Conservation (phyloP, 306 rosid genomes). For the Canavalia ensiformis region DNA sequence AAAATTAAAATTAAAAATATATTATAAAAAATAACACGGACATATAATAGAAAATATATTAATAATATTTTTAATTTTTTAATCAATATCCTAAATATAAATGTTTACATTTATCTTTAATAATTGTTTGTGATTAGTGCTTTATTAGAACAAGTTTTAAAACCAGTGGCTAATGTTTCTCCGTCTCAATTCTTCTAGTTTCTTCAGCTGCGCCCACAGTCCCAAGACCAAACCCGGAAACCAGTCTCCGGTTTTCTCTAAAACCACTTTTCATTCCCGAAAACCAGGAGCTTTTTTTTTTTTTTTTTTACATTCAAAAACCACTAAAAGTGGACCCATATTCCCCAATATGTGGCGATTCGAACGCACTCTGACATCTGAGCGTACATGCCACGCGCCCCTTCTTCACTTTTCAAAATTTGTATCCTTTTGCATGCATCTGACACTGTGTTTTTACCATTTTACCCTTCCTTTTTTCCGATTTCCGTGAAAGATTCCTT, state of each 20-base stretch:
- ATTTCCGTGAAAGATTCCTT: neutral
- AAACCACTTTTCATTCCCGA: conserved; percentile 60
- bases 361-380: conserved; percentile 71
- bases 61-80: no score
- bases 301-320: conserved; percentile 26
- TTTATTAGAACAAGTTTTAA: neutral
- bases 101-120: neutral
- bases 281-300: conserved; percentile 80
- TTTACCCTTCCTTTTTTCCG: neutral
- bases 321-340: conserved; percentile 44
- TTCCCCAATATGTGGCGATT: conserved; percentile 84
- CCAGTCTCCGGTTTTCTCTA: conserved; percentile 47
- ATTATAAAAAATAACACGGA: no score
- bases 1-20: no score
- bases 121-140: neutral
- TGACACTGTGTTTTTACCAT: neutral
- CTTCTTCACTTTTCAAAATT: conserved; percentile 11
- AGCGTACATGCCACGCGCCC: conserved; percentile 76
- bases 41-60: no score
- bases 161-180: conserved; percentile 48
- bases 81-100: no score
- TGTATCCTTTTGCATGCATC: conserved; percentile 75
- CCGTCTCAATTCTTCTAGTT: neutral
- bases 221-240: conserved; percentile 51
- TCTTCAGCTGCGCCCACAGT: conserved; percentile 59